A percentile compares a stretch with the other conserved stretches of the same genome.
Evolutionary conservation across 331 rosid genomes (phyloP).

Genomic region (Dryas integrifolia): DNA sequence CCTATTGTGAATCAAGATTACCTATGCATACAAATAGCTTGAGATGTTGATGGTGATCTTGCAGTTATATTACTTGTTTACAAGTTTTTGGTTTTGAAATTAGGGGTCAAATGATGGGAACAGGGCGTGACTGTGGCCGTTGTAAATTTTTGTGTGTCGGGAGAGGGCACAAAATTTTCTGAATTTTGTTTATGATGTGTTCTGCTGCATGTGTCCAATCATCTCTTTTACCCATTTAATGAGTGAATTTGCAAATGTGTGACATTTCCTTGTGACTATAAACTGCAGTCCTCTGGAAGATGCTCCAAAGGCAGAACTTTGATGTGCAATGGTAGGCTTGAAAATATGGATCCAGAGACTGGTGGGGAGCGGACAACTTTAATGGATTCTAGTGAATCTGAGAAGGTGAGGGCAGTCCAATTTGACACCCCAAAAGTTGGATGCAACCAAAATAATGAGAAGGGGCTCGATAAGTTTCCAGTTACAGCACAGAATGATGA

Average conservation of each 20-base stretch:
- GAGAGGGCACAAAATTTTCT: background rate
- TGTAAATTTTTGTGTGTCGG: background rate
- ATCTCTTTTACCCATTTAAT: background rate
- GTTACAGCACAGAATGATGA: slow-evolving; percentile 34
- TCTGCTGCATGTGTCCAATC: slow-evolving; percentile 5
- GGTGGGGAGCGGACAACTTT: slow-evolving; percentile 32
- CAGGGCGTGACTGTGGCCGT: background rate
- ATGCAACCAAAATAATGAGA: slow-evolving; percentile 22
- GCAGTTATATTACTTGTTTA: background rate
- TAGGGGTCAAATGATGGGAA: background rate
- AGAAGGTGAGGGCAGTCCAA: slow-evolving; percentile 20
- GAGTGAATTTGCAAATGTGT: slow-evolving; percentile 21
- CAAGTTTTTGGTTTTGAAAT: background rate
- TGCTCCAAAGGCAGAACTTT: slow-evolving; percentile 32
- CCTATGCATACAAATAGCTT: background rate
- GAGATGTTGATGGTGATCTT: background rate
- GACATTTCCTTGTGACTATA: slow-evolving; percentile 35
- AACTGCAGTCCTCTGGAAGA: slow-evolving; percentile 54
- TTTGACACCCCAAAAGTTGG: slow-evolving; percentile 19
- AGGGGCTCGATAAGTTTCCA: slow-evolving; percentile 30
- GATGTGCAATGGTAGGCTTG: slow-evolving; percentile 33
- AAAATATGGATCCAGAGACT: slow-evolving; percentile 35
- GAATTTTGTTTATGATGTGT: background rate
- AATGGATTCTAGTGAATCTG: slow-evolving; percentile 30
- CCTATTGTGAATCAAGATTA: background rate